These are phyloP conservation scores for Beta corolliflora DNA, from an alignment of 179 eudicot genomes.

Conservation along the genomic window DNA sequence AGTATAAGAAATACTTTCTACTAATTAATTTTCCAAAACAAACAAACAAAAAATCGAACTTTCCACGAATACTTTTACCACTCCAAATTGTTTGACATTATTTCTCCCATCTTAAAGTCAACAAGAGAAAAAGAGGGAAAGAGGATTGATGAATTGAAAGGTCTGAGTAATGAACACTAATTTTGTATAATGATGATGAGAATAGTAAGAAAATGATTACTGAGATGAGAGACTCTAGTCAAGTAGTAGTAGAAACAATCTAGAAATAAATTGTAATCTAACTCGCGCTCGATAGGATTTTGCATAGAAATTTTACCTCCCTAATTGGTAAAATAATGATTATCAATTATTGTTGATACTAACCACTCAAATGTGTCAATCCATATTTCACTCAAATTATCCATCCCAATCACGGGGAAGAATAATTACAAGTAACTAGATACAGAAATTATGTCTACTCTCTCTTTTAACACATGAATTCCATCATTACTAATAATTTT, in stretches of 20 bases:
- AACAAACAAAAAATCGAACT: too few relatives aligned
- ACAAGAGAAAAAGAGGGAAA: conserved; percentile 1
- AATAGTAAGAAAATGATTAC: conserved; percentile 17
- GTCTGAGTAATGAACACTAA: conserved; percentile 19
- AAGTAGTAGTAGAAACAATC: not conserved
- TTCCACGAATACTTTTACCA: not conserved
- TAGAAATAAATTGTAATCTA: not conserved
- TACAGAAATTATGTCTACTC: conserved; percentile 11
- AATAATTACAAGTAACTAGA: conserved; percentile 17
- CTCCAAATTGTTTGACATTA: not conserved
- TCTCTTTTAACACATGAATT: not conserved
- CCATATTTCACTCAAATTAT: conserved; percentile 22
- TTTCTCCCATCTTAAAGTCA: conserved; percentile 7
- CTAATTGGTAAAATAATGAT: conserved; percentile 7
- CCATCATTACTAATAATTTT: conserved; percentile 12
- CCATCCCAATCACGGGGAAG: conserved; percentile 25
- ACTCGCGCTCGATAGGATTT: not conserved
- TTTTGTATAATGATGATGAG: conserved; percentile 24
- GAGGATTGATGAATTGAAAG: conserved; percentile 19
- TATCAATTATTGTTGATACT: conserved; percentile 2
- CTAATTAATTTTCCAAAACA: not conserved
- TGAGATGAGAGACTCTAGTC: not conserved
- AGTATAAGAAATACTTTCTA: not conserved
- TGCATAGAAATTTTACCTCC: too few relatives aligned
- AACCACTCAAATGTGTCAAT: conserved; percentile 27